Evolutionary conservation across 129 eudicot genomes (phyloP), one percentile per base, ranked within the genome.

Genomic region (Centella asiatica): DNA sequence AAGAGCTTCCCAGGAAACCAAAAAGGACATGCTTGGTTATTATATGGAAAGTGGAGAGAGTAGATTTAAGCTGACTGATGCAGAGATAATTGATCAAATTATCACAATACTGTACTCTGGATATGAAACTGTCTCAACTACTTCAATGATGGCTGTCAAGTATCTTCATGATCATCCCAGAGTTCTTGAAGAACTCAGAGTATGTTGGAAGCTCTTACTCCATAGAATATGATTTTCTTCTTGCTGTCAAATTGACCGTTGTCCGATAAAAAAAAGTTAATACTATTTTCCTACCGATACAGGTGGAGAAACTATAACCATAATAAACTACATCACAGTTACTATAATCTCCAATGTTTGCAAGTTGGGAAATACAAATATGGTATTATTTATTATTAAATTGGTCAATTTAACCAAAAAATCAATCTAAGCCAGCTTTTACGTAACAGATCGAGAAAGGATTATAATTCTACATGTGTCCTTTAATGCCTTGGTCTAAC

Each of bases 91-190:
- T 59, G 99, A 93, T 86, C 85, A 82, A 57, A 83, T 93, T 32
- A 93, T 93, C 28, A 93, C 99, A 4, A 83, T 93, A 69, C 69
- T 88, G 71, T 93, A 93, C 54, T 93, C 99, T 54, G 99, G 99
- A 40, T 93, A 87, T 65, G 99, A 93, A 67, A 93, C 99, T 62
- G 88, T 93, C 62, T 93, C 99, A 13, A 93, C 99, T 39, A 93
- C 99, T 74, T 80, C 99, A 32, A 93, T 93, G 99, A 88, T 93
- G 99, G 96, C 96, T 67, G 80, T 93, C 49, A 93, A 93, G 83
- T 93, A 93, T 77, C 93, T 93, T 15, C 86, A 93, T 78, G 99
- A 88, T 76, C 95, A 93, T 76, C 99, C 96, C 29, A 77, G 75
- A 69, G 96, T 75, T 65, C 96, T 93, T 76, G 71, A 87, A 68